phyloP scores from a whole-genome alignment of 1,139 yeast genomes.

The Yamadazyma conglobata region DNA sequence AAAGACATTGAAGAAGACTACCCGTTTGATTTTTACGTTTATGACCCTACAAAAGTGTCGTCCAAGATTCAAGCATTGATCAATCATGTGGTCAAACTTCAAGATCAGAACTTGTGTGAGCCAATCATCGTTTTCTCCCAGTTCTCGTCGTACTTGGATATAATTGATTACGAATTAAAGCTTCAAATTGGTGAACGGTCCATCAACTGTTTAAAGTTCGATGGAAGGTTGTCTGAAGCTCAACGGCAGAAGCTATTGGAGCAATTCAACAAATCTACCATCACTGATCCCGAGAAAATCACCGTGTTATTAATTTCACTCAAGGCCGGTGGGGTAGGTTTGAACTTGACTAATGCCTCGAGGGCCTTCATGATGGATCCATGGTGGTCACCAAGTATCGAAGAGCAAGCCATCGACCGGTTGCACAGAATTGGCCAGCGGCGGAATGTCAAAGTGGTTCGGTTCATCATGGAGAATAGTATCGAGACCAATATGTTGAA shows the following conservation, averaged over 20 bases:
- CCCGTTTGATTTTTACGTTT: constrained; percentile 36
- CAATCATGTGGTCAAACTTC: constrained; percentile 51
- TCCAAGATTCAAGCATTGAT: constrained; percentile 75
- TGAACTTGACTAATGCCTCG: constrained; percentile 83
- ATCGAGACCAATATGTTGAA: constrained; percentile 90
- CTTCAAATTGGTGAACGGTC: constrained; percentile 26
- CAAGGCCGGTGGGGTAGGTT: constrained; percentile 95
- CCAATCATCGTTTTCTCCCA: constrained; percentile 90
- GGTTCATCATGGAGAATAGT: constrained; percentile 79
- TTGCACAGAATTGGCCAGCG: constrained; percentile 89
- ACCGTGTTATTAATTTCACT: constrained; percentile 68
- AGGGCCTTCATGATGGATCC: constrained; percentile 94
- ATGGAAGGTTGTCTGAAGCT: constrained; percentile 70
- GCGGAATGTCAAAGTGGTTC: constrained; percentile 64
- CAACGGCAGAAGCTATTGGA: constrained; percentile 63
- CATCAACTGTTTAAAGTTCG: constrained; percentile 55
- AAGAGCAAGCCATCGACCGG: constrained; percentile 93
- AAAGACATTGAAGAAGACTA: constrained; percentile 20
- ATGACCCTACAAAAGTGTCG: constrained; percentile 54
- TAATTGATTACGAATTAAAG: constrained; percentile 62
- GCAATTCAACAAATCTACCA: constrained; percentile 41
- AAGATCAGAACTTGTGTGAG: constrained; percentile 56
- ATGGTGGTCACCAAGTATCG: constrained; percentile 96
- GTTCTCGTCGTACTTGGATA: constrained; percentile 78
- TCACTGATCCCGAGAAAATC: constrained; percentile 29